Evolutionary conservation across 1,139 yeast species (phyloP), one percentile per base, ranked within the genome.

Genomic region (Taphrina betulina): DNA sequence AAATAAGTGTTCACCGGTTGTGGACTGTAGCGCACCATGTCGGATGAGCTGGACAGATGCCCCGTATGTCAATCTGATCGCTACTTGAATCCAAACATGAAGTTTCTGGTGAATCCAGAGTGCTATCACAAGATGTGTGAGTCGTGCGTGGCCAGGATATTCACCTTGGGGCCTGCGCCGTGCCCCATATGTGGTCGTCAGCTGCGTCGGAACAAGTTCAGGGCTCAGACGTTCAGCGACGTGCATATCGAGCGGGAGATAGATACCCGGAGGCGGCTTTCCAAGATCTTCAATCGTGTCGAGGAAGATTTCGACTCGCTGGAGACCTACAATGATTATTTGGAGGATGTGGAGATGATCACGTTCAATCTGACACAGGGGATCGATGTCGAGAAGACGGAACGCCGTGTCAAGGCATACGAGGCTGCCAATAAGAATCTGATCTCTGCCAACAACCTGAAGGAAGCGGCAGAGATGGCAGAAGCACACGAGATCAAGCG

Each of bases 51-150:
- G 8, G 98, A 92, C 72, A 83, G 90, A 83, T 92, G 99, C 75
- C 98, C 98, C 37, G 89, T 94, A 66, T 92, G 99, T 75, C 88
- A 92, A 71, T 89, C 97, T 43, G 96, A 94, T 69, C 76, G 92
- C 69, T 92, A 92, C 69, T 75, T 92, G 61, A 88, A 95, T 44
- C 97, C 98, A 35, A 90, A 90, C 65, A 86, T 92, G 85, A 82
- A 78, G 64, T 90, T 92, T 67, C 78, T 92, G 58, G 90, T 92
- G 60, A 92, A 92, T 66, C 95, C 97, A 0, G 98, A 92, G 68
- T 92, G 99, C 71, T 92, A 94, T 68, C 99, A 92, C 68, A 90
- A 88, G 75, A 92, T 92, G 69, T 92, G 83, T 95, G 2, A 92
- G 98, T 71, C 97, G 89, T 43, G 97, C 90, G 69, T 77, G 97